These are phyloP conservation scores for Mucor piriformis DNA, from an alignment of 371 early-diverging fungal genomes.

Conservation along the genomic window DNA sequence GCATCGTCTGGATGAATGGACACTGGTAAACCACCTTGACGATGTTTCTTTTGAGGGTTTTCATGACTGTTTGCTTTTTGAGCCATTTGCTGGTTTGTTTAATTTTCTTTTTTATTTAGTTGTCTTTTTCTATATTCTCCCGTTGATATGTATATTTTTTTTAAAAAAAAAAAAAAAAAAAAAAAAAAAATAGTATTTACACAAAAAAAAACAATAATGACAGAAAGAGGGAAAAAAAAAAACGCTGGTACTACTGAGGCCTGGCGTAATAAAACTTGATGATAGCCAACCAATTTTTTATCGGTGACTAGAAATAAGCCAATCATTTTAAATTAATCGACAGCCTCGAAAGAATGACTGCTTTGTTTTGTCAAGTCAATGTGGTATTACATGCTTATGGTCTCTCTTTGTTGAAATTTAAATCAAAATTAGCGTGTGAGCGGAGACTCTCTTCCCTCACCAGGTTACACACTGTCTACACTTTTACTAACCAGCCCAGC, in stretches of 20 bases:
- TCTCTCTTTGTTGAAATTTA: no score
- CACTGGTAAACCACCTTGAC: slow-evolving; percentile 28
- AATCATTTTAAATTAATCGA: neutral
- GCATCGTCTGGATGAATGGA: slow-evolving; percentile 78
- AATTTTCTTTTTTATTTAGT: neutral
- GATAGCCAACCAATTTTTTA: neutral
- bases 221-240: slow-evolving; percentile 1
- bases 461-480: no score
- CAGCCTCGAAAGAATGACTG: neutral
- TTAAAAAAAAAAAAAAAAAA: slow-evolving; percentile 1
- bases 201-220: slow-evolving; percentile 1
- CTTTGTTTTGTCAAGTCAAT: no score
- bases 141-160: neutral
- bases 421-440: no score
- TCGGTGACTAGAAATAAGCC: neutral
- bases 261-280: slow-evolving; percentile 1
- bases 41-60: slow-evolving; percentile 3
- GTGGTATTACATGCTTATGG: no score
- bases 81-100: slow-evolving; percentile 8
- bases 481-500: no score
- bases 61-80: slow-evolving; percentile 19
- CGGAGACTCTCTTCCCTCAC: no score
- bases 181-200: slow-evolving; percentile 4
- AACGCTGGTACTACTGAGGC: neutral
- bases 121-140: neutral